These are phyloP conservation scores for Adansonia digitata DNA, from an alignment of 345 rosid species.

Conservation along the genomic window DNA sequence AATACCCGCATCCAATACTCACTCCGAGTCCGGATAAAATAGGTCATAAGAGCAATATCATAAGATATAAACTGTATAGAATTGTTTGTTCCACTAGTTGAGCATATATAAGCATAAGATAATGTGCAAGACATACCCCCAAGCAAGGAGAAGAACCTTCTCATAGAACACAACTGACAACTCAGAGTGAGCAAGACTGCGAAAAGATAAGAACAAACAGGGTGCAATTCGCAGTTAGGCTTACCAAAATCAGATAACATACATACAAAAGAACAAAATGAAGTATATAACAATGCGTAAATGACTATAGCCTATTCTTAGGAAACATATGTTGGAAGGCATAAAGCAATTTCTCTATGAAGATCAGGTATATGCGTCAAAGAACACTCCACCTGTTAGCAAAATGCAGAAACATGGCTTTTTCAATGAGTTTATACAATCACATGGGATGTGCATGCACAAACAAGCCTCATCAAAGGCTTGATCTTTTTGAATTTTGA, in stretches of 20 bases:
- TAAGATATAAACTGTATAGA: not conserved
- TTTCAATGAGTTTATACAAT: not conserved
- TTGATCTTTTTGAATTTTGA: not conserved
- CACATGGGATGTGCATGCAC: not conserved
- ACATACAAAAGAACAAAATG: not conserved
- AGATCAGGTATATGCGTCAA: not conserved
- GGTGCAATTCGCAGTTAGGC: not conserved
- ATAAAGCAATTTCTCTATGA: not conserved
- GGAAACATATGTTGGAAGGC: not conserved
- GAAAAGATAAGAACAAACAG: conserved; percentile 8
- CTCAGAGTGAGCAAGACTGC: conserved; percentile 95
- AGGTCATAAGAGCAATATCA: not conserved
- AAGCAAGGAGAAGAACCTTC: conserved; percentile 84
- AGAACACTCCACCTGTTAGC: not conserved
- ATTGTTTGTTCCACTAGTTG: not conserved
- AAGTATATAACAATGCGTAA: not conserved
- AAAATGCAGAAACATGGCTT: not conserved
- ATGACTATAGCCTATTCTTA: not conserved
- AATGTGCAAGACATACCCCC: conserved; percentile 59
- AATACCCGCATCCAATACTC: not conserved
- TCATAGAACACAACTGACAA: conserved; percentile 88
- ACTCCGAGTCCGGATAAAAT: not conserved
- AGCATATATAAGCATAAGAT: not conserved
- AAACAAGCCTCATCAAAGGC: not conserved
- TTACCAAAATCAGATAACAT: not conserved